phyloP scores from a whole-genome alignment of 768 basidiomycete species.

The Hirschioporus abietinus region DNA sequence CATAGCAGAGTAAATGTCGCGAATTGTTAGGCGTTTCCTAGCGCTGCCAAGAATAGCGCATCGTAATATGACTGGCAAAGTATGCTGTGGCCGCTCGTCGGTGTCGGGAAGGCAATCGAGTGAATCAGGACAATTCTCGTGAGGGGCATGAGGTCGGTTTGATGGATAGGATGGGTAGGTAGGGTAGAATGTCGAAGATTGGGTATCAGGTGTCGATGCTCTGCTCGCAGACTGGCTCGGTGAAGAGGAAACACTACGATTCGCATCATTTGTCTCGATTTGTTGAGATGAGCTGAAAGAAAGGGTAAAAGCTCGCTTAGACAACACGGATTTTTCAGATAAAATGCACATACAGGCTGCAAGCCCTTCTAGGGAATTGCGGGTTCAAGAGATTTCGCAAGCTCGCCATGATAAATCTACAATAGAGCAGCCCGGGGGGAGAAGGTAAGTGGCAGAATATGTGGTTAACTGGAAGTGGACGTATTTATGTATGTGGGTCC shows the following conservation, averaged over 20 bases:
- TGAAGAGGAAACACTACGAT: not conserved
- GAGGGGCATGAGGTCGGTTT: conserved; percentile 41
- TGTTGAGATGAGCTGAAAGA: not conserved
- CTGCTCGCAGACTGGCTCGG: not conserved
- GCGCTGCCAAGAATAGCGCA: conserved; percentile 79
- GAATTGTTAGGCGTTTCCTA: conserved; percentile 70
- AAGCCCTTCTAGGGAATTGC: not conserved
- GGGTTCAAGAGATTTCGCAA: conserved; percentile 5
- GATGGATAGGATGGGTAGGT: not conserved
- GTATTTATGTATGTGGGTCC: not conserved
- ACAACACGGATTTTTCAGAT: not conserved
- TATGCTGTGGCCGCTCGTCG: conserved; percentile 74
- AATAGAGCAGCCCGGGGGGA: not conserved
- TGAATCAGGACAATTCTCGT: conserved; percentile 74
- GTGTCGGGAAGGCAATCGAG: conserved; percentile 76
- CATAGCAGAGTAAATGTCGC: conserved; percentile 85
- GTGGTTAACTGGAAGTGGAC: not conserved
- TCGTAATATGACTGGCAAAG: conserved; percentile 77
- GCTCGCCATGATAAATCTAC: conserved; percentile 4
- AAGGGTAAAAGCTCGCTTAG: not conserved
- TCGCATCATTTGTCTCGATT: not conserved
- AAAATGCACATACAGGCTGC: not conserved
- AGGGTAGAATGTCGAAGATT: conserved; percentile 1
- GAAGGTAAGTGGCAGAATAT: not conserved
- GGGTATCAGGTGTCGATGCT: not conserved